Base-by-base conservation (phyloP, 176 grass and related monocot species). In the Eremochloa ophiuroides region DNA sequence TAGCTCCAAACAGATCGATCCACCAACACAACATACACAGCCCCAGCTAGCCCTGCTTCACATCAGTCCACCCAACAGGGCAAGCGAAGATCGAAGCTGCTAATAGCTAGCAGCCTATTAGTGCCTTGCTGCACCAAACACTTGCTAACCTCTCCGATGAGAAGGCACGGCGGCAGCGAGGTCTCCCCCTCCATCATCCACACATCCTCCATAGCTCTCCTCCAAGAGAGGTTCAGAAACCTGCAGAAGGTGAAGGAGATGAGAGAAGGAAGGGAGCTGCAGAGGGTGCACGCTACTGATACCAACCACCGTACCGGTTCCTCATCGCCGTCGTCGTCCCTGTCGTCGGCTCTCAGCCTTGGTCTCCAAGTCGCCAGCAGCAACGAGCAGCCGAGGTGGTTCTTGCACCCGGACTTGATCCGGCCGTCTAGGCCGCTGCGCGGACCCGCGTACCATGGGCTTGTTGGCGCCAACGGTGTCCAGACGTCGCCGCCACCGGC, bases 201-300 rank as follows among this genome's bases (percentile, higher is more conserved):
- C 85, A 90, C 89, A 4, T 96, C 93, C 8, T 98, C 95, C 79
- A 98, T 98, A 83, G 92, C 90, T 42, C 90, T 98, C n/a, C 88
- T 98, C 6, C 95, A 95, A 65, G 95, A 98, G 92, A 88, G 95
- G 74, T 98, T 98, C 76, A 93, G 95, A 60, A 87, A 98, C 80
- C 72, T 98, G 38, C 86, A 98, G 86, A 98, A 83, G 86, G 83
- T 94, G 20, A 97, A 97, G 80, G 94, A 92, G 87, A 93, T 89
- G 93, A 82, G 92, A 51, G 90, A 98, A 80, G 92, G 91, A 11
- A 91, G 79, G 30, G 92, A 91, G 64, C 39, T 93, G 62, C 86
- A 86, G 83, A 93, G 77, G 82, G 92, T 75, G 27, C 60, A 78
- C 33, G n/a, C 50, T 75, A 10, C 66, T 10, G 73, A 76, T 10